Percentiles rank a stretch among this genome's conserved stretches.
These are phyloP conservation scores for Paralagenidium karlingii DNA, from an alignment of 352 stramenopile species.

Conservation along the genomic window DNA sequence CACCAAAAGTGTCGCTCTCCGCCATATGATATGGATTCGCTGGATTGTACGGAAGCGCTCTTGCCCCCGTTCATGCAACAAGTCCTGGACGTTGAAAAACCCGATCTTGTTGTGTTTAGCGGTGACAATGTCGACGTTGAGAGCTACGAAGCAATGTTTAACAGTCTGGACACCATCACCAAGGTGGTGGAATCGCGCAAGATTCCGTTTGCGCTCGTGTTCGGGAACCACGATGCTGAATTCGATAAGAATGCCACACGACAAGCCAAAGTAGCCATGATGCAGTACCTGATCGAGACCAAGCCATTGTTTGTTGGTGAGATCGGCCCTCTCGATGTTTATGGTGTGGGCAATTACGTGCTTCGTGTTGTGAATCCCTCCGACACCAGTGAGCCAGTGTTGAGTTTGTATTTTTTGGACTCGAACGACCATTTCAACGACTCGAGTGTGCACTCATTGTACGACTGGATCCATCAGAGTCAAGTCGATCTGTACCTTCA, in stretches of 20 bases:
- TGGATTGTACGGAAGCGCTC: conserved; percentile 24
- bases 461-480: conserved; percentile 33
- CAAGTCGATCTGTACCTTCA: conserved; percentile 28
- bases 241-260: conserved; percentile 16
- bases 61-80: conserved; percentile 37
- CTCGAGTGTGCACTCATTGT: conserved; percentile 12
- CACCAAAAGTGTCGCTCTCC: conserved; percentile 13
- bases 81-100: conserved; percentile 39
- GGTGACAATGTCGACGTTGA: conserved; percentile 44
- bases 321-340: conserved; percentile 23
- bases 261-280: too few relatives aligned
- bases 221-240: conserved; percentile 58
- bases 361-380: conserved; percentile 30
- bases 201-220: conserved; percentile 43
- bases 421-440: conserved; percentile 18
- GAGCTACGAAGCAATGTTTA: conserved; percentile 6
- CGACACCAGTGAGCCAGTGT: conserved; percentile 12
- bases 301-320: conserved; percentile 31
- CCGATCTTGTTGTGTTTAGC: conserved; percentile 52
- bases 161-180: conserved; percentile 21
- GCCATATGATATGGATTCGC: conserved; percentile 8
- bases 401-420: conserved; percentile 67
- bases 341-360: conserved; percentile 53
- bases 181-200: conserved; percentile 16
- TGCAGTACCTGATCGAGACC: conserved; percentile 16